Percentiles rank a stretch among this genome's conserved stretches.
Conservation (phyloP, 495 filamentous ascomycete species). For the Schizothecium vesticola region DNA sequence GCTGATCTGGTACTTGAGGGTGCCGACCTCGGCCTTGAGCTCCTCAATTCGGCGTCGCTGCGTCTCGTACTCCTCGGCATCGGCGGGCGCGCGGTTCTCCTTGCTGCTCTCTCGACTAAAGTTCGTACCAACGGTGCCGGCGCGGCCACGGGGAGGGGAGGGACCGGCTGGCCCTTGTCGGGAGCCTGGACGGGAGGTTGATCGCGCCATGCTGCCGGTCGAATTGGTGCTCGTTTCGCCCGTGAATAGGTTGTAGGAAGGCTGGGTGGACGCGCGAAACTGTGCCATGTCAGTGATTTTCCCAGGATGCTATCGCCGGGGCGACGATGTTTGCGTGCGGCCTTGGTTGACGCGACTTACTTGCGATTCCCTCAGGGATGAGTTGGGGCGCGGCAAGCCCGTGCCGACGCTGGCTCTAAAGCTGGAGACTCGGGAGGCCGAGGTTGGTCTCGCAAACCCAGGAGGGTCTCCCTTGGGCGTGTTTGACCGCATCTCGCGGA, state of each 20-base stretch:
- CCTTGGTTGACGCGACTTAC: conserved; percentile 31
- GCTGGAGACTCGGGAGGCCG: conserved; percentile 22
- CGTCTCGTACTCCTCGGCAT: conserved; percentile 48
- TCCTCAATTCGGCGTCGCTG: conserved; percentile 47
- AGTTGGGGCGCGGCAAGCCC: conserved; percentile 26
- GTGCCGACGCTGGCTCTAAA: conserved; percentile 35
- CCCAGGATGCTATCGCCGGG: neutral
- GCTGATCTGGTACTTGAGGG: conserved; percentile 48
- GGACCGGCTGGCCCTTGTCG: conserved; percentile 32
- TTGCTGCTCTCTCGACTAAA: conserved; percentile 42
- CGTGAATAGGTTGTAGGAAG: conserved; percentile 57
- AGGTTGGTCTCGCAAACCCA: conserved; percentile 21
- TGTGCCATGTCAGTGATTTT: conserved; percentile 7
- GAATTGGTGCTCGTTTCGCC: conserved; percentile 39
- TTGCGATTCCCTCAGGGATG: conserved; percentile 36
- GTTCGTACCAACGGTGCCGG: conserved; percentile 16
- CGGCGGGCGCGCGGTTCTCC: conserved; percentile 43
- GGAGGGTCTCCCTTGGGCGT: conserved; percentile 29
- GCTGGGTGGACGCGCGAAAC: conserved; percentile 38
- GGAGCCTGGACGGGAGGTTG: conserved; percentile 35
- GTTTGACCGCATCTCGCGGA: conserved; percentile 23
- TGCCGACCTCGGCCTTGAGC: conserved; percentile 51
- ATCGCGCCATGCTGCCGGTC: conserved; percentile 27
- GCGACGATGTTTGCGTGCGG: neutral
- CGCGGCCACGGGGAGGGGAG: conserved; percentile 32